Percentiles rank a stretch among this genome's conserved stretches.
These are phyloP conservation scores for Hygrocybe punicea DNA, from an alignment of 768 basidiomycete species.

Conservation along the genomic window DNA sequence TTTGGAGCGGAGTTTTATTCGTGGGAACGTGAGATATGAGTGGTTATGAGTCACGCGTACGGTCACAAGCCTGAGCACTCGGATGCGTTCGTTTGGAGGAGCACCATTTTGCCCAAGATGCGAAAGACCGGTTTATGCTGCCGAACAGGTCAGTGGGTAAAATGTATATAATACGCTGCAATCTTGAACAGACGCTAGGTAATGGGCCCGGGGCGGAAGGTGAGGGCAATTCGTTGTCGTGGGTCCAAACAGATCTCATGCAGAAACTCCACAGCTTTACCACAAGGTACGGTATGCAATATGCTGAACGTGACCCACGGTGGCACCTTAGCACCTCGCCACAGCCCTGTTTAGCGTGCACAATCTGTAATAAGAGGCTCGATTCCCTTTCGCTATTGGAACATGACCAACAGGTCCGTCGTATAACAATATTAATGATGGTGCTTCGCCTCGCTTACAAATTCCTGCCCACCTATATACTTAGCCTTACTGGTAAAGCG, in stretches of 20 bases:
- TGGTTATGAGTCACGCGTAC: neutral
- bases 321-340: neutral
- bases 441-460: neutral
- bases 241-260: slow-evolving; percentile 5
- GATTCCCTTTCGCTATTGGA: slow-evolving; percentile 76
- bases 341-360: slow-evolving; percentile 79
- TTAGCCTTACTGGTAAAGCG: slow-evolving; percentile 53
- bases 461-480: neutral
- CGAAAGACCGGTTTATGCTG: slow-evolving; percentile 75
- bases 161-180: too few species aligned
- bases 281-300: slow-evolving; percentile 56
- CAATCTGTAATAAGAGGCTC: slow-evolving; percentile 69
- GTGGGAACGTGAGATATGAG: neutral
- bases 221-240: slow-evolving; percentile 32
- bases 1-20: slow-evolving; percentile 29
- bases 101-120: slow-evolving; percentile 73
- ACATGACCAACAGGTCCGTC: slow-evolving; percentile 73
- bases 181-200: slow-evolving; percentile 40
- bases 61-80: neutral
- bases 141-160: slow-evolving; percentile 66
- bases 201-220: slow-evolving; percentile 87
- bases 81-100: slow-evolving; percentile 72
- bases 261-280: slow-evolving; percentile 54
- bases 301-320: neutral
- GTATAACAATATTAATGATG: neutral